Evolutionary conservation across 1,284 basidiomycete species (phyloP), one percentile per base, ranked within the genome.

Genomic region (Termitomyces sp.): DNA sequence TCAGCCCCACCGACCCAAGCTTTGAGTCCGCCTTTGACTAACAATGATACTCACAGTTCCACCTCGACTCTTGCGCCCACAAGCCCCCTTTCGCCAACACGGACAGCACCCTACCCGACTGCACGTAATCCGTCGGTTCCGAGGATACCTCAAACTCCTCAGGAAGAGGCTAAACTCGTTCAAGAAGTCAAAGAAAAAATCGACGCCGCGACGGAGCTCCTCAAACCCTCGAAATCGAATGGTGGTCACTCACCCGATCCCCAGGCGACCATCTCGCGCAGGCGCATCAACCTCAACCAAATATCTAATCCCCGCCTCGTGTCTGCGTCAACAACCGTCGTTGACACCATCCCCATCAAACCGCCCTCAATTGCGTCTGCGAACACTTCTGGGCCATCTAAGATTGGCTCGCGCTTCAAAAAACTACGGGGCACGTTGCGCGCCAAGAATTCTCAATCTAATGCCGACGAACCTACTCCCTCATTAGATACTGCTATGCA

Each of bases 281-380:
- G 80, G 67, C 81, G 81, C 46, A 81, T 92, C 60, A 82, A 78
- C 64, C 77, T 82, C 19, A 80, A 79, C 59, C 83, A 88, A 66
- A 92, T 92, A 56, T 89, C 87, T 3, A 82, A 77, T 28, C 89
- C 89, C 5, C 82, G 74, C 19, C 74, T 91, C 13, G 75, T 92
- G 3, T 88, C 86, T 28, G 81, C 86, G 0, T 84, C 90, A 1
- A 84, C 86, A 3, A 89, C 84, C 60, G 81, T 91, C 24, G 86
- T 90, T 62, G 82, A 58, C 44, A 55, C 85, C 2, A 80, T 91
- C 54, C 85, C 88, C 19, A 61, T 64, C 41, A 81, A 77, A 36
- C 73, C 75, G 3, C 75, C 78, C 19, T 70, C 74, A 7, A 61
- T 73, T 49, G 60, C 68, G 28, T 68, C 67, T n/a, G 61, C 68